Evolutionary conservation across 116 monocot genomes (phyloP).

Genomic region (Trichopus zeylanicus): DNA sequence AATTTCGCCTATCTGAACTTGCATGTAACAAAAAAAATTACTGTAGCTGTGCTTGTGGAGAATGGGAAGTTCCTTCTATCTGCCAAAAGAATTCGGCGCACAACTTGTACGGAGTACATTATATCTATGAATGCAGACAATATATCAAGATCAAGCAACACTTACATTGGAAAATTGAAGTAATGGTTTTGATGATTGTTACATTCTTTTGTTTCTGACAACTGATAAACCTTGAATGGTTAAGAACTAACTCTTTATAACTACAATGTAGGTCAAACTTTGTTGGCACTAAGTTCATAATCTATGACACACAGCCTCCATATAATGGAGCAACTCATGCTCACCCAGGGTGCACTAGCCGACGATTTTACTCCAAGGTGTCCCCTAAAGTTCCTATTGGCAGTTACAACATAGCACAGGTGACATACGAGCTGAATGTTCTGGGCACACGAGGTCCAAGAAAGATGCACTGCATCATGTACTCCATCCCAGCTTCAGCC

Average conservation of each 20-base stretch:
- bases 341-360: conserved; percentile 14
- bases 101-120: conserved; percentile 78
- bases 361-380: conserved; percentile 39
- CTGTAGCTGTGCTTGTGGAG: conserved; percentile 64
- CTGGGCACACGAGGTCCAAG: conserved; percentile 42
- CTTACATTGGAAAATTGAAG: conserved; percentile 64
- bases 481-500: conserved; percentile 38
- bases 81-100: conserved; percentile 50
- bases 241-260: not conserved
- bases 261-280: conserved; percentile 32
- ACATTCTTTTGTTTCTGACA: not conserved
- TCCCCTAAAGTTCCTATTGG: conserved; percentile 26
- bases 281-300: conserved; percentile 40
- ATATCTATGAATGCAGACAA: conserved; percentile 58
- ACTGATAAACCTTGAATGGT: not conserved
- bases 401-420: conserved; percentile 29
- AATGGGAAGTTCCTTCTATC: conserved; percentile 79
- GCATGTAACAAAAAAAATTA: not conserved
- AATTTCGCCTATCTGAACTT: not conserved
- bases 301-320: conserved; percentile 43
- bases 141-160: conserved; percentile 56
- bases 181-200: not conserved
- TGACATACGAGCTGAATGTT: conserved; percentile 43
- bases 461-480: conserved; percentile 38
- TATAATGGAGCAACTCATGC: conserved; percentile 14